phyloP scores from a whole-genome alignment of 257 asterid genomes.

The Galeopsis tetrahit region DNA sequence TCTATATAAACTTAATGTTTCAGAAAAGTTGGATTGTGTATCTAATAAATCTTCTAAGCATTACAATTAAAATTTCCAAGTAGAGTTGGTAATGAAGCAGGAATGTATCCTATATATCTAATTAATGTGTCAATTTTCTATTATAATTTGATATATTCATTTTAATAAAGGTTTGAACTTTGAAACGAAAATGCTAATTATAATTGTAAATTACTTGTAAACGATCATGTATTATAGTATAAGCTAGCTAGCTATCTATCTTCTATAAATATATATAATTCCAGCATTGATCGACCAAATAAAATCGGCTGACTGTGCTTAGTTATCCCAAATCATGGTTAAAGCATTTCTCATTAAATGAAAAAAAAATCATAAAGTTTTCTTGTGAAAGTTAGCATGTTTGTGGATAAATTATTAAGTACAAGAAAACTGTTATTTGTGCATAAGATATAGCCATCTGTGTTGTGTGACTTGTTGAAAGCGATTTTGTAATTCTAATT shows the following conservation, averaged over 20 bases:
- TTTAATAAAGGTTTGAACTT: background rate
- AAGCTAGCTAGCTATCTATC: too few species aligned
- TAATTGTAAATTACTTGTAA: background rate
- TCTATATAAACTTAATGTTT: too few species aligned
- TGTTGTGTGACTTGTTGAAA: conserved; percentile 6
- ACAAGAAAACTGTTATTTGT: conserved; percentile 32
- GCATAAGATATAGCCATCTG: background rate
- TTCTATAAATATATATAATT: background rate
- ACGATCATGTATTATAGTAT: background rate
- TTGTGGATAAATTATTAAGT: conserved; percentile 23
- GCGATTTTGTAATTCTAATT: background rate
- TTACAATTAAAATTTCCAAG: background rate
- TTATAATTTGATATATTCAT: background rate
- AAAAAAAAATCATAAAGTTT: background rate
- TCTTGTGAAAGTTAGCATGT: conserved; percentile 31
- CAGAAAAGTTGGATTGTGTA: too few species aligned
- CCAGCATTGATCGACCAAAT: background rate
- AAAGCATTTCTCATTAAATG: background rate
- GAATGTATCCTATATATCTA: background rate
- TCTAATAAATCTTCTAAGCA: background rate
- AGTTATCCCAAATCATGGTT: conserved; percentile 1
- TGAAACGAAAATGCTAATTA: background rate
- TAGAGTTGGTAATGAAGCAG: background rate
- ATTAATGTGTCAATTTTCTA: background rate
- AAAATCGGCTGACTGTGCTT: background rate